A percentile compares a stretch with the other conserved stretches of the same genome.
These are phyloP conservation scores for Musa troglodytarum DNA, from an alignment of 176 grass and related monocot species.

Conservation along the genomic window DNA sequence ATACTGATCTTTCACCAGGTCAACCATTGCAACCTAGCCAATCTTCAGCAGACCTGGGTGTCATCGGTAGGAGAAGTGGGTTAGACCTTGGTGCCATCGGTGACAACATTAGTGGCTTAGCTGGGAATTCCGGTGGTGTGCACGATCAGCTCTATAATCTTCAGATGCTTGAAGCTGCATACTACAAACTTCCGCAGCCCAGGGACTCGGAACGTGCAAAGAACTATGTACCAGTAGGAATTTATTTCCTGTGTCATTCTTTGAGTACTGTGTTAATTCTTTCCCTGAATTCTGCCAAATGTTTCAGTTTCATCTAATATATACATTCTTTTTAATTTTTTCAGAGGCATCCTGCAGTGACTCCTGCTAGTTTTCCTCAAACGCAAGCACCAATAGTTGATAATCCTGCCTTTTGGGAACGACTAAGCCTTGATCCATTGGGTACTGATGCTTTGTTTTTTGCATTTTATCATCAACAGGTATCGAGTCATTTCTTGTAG, in stretches of 20 bases:
- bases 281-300: not conserved
- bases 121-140: constrained; percentile 30
- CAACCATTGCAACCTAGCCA: constrained; percentile 77
- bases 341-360: constrained; percentile 78
- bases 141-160: constrained; percentile 75
- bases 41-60: constrained; percentile 53
- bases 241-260: not conserved
- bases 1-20: constrained; percentile 58
- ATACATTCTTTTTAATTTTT: constrained; percentile 10
- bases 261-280: not conserved
- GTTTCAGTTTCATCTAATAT: not conserved
- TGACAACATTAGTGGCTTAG: constrained; percentile 56
- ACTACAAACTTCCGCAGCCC: constrained; percentile 70
- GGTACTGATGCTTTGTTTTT: constrained; percentile 91
- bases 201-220: constrained; percentile 85
- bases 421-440: constrained; percentile 61
- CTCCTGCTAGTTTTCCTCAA: constrained; percentile 73
- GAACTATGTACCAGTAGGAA: constrained; percentile 68
- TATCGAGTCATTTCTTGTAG: constrained; percentile 12
- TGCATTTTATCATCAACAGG: constrained; percentile 97
- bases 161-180: constrained; percentile 94
- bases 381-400: constrained; percentile 70
- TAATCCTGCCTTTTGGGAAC: constrained; percentile 89
- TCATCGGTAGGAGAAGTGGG: constrained; percentile 88
- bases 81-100: constrained; percentile 78